Percentiles rank a stretch among this genome's conserved stretches.
Evolutionary conservation across 495 filamentous ascomycete genomes (phyloP).

Genomic region (Staphylotrichum longicolle): DNA sequence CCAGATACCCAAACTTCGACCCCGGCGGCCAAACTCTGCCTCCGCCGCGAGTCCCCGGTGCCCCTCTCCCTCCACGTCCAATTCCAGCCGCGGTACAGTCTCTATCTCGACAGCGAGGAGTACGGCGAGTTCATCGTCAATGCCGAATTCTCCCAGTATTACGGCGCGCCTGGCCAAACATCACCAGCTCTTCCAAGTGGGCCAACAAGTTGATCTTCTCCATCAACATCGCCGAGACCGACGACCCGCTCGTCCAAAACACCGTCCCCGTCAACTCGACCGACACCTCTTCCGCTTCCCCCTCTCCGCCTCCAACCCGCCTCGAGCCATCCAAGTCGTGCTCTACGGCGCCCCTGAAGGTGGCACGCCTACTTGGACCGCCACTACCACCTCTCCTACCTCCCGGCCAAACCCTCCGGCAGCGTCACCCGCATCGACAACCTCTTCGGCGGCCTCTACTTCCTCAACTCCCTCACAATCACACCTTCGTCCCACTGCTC

Average conservation of each 20-base stretch:
- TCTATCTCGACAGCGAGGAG: constrained; percentile 58
- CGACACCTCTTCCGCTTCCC: constrained; percentile 48
- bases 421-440: constrained; percentile 64
- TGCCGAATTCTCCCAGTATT: constrained; percentile 52
- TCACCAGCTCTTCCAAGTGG: constrained; percentile 28
- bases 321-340: constrained; percentile 43
- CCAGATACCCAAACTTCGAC: constrained; percentile 55
- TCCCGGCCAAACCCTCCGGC: constrained; percentile 57
- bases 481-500: constrained; percentile 50
- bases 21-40: constrained; percentile 57
- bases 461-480: constrained; percentile 35
- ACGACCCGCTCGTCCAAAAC: constrained; percentile 38
- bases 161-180: constrained; percentile 44
- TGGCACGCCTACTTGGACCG: constrained; percentile 34
- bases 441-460: constrained; percentile 55
- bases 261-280: constrained; percentile 49
- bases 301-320: constrained; percentile 47
- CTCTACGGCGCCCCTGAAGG: constrained; percentile 42
- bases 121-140: constrained; percentile 59
- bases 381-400: constrained; percentile 51
- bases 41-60: constrained; percentile 43
- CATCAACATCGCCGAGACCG: constrained; percentile 34
- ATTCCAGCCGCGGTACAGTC: constrained; percentile 57
- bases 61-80: constrained; percentile 53
- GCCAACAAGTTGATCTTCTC: constrained; percentile 38